phyloP scores from a whole-genome alignment of 495 filamentous ascomycete species.

The Xylaria acuta region DNA sequence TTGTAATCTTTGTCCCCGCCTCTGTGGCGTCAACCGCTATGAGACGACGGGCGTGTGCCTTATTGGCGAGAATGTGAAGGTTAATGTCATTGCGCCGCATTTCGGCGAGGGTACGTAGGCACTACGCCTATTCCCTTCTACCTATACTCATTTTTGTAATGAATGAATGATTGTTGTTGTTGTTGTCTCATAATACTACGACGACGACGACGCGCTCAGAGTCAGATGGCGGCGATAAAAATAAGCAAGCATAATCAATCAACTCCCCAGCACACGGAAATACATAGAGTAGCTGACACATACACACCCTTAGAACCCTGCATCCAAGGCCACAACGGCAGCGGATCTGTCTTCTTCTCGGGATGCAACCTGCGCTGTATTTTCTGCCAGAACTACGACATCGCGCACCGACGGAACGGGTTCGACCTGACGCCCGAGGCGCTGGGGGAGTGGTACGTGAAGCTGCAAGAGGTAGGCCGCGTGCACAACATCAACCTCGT shows the following conservation, averaged over 20 bases:
- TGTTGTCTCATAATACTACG: neutral
- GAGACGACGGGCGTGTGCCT: slow-evolving; percentile 75
- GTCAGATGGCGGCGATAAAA: neutral
- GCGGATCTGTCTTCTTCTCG: slow-evolving; percentile 75
- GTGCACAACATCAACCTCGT: slow-evolving; percentile 82
- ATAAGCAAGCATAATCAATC: too few species aligned
- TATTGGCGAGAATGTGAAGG: slow-evolving; percentile 73
- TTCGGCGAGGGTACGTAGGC: slow-evolving; percentile 62
- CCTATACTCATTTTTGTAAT: neutral
- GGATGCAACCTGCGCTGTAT: slow-evolving; percentile 76
- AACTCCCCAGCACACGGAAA: neutral
- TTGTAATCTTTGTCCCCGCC: slow-evolving; percentile 78
- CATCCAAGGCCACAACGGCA: slow-evolving; percentile 76
- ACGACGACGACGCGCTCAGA: too few species aligned
- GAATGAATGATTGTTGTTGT: too few species aligned
- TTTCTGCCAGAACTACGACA: slow-evolving; percentile 85
- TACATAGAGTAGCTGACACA: neutral
- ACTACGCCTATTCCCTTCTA: neutral
- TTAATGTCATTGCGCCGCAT: slow-evolving; percentile 79
- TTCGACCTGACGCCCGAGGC: slow-evolving; percentile 78
- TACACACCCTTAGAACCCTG: slow-evolving; percentile 67
- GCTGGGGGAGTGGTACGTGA: slow-evolving; percentile 77
- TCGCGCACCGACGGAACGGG: slow-evolving; percentile 74
- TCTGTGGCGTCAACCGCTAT: slow-evolving; percentile 76
- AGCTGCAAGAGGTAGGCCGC: slow-evolving; percentile 72